Evolutionary conservation across 139 green algal genomes (phyloP).

Genomic region (Closterium sp.): DNA sequence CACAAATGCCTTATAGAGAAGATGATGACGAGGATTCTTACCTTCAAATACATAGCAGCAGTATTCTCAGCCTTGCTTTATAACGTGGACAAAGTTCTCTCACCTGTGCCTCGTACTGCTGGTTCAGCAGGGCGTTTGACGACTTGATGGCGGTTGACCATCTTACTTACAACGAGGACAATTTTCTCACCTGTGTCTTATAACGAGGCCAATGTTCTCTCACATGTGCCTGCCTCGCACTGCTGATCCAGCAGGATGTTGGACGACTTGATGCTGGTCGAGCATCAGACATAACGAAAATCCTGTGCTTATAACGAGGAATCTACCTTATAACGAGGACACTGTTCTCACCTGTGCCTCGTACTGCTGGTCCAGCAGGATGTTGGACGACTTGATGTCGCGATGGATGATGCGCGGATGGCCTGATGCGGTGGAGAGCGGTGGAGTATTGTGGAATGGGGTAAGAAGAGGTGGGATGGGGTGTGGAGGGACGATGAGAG

Average conservation of each 20-base stretch:
- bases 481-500: too few species aligned
- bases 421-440: neutral
- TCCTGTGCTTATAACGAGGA: neutral
- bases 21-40: too few species aligned
- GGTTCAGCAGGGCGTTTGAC: conserved; percentile 26
- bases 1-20: too few species aligned
- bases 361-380: conserved; percentile 21
- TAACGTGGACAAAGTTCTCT: neutral
- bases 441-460: too few species aligned
- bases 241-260: conserved; percentile 26
- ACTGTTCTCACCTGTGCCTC: conserved; percentile 10
- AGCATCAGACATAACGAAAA: too few species aligned
- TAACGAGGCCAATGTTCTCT: neutral
- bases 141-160: conserved; percentile 2
- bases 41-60: too few species aligned
- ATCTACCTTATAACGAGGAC: neutral
- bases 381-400: conserved; percentile 39
- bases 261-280: conserved; percentile 33
- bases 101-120: conserved; percentile 23
- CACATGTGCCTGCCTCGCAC: conserved; percentile 21
- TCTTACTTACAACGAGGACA: too few species aligned
- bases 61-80: too few species aligned
- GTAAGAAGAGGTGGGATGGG: too few species aligned
- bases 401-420: conserved; percentile 32
- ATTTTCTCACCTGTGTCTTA: too few species aligned